phyloP scores from a whole-genome alignment of 306 rosid genomes.

The Mimosa pudica region DNA sequence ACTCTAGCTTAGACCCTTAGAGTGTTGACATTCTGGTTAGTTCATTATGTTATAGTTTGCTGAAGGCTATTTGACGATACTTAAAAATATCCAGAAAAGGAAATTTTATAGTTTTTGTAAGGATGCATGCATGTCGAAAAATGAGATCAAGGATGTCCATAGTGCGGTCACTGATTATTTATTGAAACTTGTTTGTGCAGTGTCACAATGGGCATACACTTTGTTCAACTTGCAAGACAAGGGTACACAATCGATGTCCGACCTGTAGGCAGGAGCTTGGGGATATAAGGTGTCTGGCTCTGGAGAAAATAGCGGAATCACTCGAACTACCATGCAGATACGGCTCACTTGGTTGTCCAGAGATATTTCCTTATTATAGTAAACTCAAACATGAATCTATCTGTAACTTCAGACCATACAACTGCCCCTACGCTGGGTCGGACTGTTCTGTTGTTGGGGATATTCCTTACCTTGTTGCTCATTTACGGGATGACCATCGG shows the following conservation, averaged over 20 bases:
- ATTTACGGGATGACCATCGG: conserved; percentile 64
- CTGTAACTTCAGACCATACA: conserved; percentile 69
- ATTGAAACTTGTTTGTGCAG: conserved; percentile 41
- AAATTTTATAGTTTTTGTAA: neutral
- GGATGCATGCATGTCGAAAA: neutral
- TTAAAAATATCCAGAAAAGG: neutral
- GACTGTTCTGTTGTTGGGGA: conserved; percentile 65
- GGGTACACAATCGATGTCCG: conserved; percentile 68
- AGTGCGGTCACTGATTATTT: conserved; percentile 15
- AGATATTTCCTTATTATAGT: conserved; percentile 70
- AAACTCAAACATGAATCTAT: conserved; percentile 66
- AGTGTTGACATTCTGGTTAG: conserved; percentile 6
- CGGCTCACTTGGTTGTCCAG: conserved; percentile 58
- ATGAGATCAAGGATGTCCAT: conserved; percentile 15
- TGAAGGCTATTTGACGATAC: neutral
- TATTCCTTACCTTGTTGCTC: conserved; percentile 58
- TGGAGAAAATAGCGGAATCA: conserved; percentile 72
- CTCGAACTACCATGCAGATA: conserved; percentile 70
- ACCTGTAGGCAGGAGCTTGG: conserved; percentile 71
- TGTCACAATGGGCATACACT: conserved; percentile 74
- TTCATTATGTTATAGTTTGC: neutral
- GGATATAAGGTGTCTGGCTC: conserved; percentile 66
- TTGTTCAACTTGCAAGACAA: conserved; percentile 67
- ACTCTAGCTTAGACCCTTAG: neutral
- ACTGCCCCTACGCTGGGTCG: conserved; percentile 69